Evolutionary conservation across 768 basidiomycete species (phyloP).

Genomic region (Boletus bicolor): DNA sequence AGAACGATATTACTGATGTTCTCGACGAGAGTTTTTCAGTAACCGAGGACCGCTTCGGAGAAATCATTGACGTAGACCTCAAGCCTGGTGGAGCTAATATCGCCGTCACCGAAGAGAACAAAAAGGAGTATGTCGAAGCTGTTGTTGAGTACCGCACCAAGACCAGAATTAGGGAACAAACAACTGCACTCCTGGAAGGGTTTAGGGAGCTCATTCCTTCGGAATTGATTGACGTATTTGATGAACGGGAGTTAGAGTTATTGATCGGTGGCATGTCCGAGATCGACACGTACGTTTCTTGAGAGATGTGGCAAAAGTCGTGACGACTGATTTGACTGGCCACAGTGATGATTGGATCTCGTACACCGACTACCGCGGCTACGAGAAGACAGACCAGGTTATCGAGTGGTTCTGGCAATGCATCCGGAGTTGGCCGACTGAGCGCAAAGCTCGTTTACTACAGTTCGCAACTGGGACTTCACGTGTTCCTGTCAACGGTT

Average conservation of each 20-base stretch:
- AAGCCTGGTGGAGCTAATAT: slow-evolving; percentile 58
- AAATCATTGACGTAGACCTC: slow-evolving; percentile 64
- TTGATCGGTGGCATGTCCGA: slow-evolving; percentile 93
- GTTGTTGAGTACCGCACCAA: slow-evolving; percentile 84
- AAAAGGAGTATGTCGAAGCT: slow-evolving; percentile 72
- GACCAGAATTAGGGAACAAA: slow-evolving; percentile 78
- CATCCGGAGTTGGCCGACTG: slow-evolving; percentile 85
- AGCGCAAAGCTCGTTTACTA: slow-evolving; percentile 80
- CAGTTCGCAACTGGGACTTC: slow-evolving; percentile 89
- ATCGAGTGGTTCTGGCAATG: slow-evolving; percentile 98
- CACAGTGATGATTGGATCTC: slow-evolving; percentile 86
- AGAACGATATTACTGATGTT: slow-evolving; percentile 73
- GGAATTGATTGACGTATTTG: slow-evolving; percentile 85
- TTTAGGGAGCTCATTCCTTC: slow-evolving; percentile 80
- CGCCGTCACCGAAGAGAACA: slow-evolving; percentile 70
- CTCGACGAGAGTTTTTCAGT: slow-evolving; percentile 70
- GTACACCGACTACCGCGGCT: slow-evolving; percentile 89
- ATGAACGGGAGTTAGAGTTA: slow-evolving; percentile 85
- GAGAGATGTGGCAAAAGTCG: not conserved
- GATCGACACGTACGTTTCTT: slow-evolving; percentile 67
- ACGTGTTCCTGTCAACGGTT: slow-evolving; percentile 87
- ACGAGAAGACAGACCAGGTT: slow-evolving; percentile 81
- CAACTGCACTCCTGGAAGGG: slow-evolving; percentile 81
- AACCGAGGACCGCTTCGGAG: slow-evolving; percentile 75
- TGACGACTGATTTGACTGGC: not conserved